phyloP scores from a whole-genome alignment of 2,329 filamentous ascomycete species.

The Colletotrichum noveboracense region DNA sequence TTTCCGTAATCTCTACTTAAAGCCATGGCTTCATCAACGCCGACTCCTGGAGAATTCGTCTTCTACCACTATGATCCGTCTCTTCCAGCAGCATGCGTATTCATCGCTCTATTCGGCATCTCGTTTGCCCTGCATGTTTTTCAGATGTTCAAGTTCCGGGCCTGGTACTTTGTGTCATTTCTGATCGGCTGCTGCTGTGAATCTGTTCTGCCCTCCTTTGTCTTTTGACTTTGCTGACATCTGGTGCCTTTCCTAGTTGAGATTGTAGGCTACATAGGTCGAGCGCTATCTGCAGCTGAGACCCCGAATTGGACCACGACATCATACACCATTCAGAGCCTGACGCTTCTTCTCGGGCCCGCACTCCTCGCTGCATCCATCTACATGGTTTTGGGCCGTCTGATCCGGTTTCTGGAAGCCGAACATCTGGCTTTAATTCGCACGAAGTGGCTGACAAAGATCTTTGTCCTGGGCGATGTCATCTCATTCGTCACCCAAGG shows the following conservation, averaged over 20 bases:
- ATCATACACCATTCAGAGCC: constrained; percentile 2
- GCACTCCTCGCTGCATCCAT: constrained; percentile 10
- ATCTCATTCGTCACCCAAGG: too few species aligned
- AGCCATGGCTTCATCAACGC: not conserved
- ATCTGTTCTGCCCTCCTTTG: too few species aligned
- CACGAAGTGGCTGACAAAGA: constrained; percentile 42
- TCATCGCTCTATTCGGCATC: not conserved
- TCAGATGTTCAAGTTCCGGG: not conserved
- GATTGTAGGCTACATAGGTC: too few species aligned
- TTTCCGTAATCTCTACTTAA: accelerated
- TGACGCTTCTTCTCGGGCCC: constrained; percentile 22
- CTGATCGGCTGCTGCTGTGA: too few species aligned
- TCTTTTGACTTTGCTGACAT: too few species aligned
- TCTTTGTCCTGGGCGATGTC: constrained; percentile 50
- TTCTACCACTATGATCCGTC: not conserved
- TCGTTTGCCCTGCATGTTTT: not conserved
- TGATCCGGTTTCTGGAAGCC: constrained; percentile 30
- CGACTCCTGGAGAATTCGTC: not conserved
- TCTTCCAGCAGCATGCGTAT: not conserved
- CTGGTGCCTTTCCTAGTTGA: too few species aligned
- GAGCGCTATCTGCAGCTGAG: too few species aligned
- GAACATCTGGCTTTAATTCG: constrained; percentile 19
- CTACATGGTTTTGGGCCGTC: constrained; percentile 29
- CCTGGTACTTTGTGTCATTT: not conserved
- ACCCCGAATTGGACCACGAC: too few species aligned